A percentile compares a stretch with the other conserved stretches of the same genome.
These are phyloP conservation scores for Solanum piurae DNA, from an alignment of 257 asterid species.

Conservation along the genomic window DNA sequence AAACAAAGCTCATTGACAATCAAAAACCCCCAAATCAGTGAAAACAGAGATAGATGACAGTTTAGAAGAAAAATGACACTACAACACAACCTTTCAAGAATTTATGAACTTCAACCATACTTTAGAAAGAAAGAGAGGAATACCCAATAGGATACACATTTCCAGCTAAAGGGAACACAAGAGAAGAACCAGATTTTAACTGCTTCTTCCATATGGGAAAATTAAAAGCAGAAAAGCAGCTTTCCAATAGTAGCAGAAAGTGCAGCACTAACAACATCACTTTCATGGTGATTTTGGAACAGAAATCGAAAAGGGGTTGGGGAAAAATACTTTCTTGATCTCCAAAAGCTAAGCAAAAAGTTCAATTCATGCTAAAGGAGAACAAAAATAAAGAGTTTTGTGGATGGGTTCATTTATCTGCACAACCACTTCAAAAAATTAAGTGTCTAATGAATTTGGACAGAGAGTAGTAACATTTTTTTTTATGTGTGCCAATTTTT, in stretches of 20 bases:
- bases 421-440: neutral
- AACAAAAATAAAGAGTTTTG: neutral
- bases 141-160: constrained; percentile 89
- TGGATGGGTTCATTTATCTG: neutral
- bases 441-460: neutral
- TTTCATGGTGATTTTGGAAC: neutral
- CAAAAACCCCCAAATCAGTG: neutral
- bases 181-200: constrained; percentile 34
- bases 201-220: neutral
- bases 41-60: neutral
- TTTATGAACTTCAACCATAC: neutral
- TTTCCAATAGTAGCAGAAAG: neutral
- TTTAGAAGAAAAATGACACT: neutral
- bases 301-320: neutral
- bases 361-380: neutral
- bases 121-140: neutral
- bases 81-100: neutral
- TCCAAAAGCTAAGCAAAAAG: neutral
- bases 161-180: constrained; percentile 66
- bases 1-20: neutral
- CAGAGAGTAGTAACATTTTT: neutral
- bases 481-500: neutral
- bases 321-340: neutral
- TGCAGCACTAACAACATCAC: neutral
- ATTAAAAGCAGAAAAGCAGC: neutral